Conservation (phyloP, 2,329 filamentous ascomycete genomes). For the Aspergillus sp. region DNA sequence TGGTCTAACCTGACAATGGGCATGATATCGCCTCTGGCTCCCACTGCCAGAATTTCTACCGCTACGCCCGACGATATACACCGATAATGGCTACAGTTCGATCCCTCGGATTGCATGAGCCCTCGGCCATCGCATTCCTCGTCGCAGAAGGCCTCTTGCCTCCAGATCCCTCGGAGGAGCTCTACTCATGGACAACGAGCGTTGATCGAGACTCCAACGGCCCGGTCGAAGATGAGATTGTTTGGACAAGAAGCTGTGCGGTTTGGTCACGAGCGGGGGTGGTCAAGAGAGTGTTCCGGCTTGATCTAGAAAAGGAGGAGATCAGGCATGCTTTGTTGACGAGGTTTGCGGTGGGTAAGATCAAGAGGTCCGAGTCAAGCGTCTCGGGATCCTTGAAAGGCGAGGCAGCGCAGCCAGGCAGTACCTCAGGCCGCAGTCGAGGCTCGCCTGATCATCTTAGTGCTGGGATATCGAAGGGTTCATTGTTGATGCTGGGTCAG, state of each 20-base stretch:
- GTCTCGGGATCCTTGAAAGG: conserved; percentile 11
- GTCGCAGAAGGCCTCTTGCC: conserved; percentile 77
- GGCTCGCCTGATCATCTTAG: conserved; percentile 20
- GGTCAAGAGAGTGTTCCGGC: conserved; percentile 81
- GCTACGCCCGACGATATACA: conserved; percentile 25
- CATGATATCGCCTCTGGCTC: conserved; percentile 26
- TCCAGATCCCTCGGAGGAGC: conserved; percentile 61
- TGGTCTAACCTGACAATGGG: conserved; percentile 30
- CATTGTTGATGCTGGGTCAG: neutral
- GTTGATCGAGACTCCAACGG: conserved; percentile 47
- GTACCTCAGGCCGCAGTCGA: conserved; percentile 12
- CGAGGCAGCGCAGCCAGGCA: conserved; percentile 6
- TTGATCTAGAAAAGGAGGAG: conserved; percentile 81
- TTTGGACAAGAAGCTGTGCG: conserved; percentile 73
- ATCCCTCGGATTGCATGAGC: conserved; percentile 88
- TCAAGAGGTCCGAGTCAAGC: conserved; percentile 21
- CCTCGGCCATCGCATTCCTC: conserved; percentile 79
- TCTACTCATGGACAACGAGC: conserved; percentile 74
- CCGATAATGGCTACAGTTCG: conserved; percentile 80
- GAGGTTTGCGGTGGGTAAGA: conserved; percentile 65
- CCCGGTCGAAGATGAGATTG: conserved; percentile 72
- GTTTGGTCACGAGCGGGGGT: conserved; percentile 87
- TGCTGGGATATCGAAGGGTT: conserved; percentile 26
- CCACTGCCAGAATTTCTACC: conserved; percentile 25
- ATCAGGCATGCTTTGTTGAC: conserved; percentile 86